These are phyloP conservation scores for Trichoderma afroharzianum DNA, from an alignment of 2,329 filamentous ascomycete species.

Conservation along the genomic window DNA sequence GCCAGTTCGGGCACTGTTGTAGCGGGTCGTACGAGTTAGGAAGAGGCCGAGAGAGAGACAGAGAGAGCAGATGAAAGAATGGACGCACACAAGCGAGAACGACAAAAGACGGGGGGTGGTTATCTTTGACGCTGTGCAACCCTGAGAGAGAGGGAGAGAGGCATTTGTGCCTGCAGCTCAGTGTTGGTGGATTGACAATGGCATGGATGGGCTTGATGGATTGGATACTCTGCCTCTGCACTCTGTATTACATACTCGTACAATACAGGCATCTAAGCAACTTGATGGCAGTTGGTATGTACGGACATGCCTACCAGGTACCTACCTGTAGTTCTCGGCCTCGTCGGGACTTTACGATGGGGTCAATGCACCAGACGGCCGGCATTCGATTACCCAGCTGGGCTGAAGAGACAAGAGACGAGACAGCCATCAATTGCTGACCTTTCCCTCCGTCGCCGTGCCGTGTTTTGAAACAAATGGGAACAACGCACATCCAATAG, in stretches of 20 bases:
- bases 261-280: neutral
- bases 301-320: neutral
- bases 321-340: neutral
- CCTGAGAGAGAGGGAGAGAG: neutral
- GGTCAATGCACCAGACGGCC: neutral
- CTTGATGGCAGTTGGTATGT: neutral
- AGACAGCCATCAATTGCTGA: neutral
- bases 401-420: neutral
- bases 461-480: conserved; percentile 2
- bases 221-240: neutral
- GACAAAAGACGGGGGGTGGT: neutral
- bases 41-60: conserved; percentile 6
- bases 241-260: too few relatives aligned
- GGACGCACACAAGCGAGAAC: neutral
- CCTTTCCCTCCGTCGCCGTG: neutral
- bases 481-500: neutral
- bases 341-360: neutral
- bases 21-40: conserved; percentile 5
- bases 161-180: neutral
- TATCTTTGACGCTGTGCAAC: neutral
- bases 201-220: neutral
- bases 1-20: neutral
- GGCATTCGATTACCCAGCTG: neutral
- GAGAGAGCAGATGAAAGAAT: neutral
- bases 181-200: neutral